These are phyloP conservation scores for Ampelocalamus luodianensis DNA, from an alignment of 176 grass and related monocot species.

Conservation along the genomic window DNA sequence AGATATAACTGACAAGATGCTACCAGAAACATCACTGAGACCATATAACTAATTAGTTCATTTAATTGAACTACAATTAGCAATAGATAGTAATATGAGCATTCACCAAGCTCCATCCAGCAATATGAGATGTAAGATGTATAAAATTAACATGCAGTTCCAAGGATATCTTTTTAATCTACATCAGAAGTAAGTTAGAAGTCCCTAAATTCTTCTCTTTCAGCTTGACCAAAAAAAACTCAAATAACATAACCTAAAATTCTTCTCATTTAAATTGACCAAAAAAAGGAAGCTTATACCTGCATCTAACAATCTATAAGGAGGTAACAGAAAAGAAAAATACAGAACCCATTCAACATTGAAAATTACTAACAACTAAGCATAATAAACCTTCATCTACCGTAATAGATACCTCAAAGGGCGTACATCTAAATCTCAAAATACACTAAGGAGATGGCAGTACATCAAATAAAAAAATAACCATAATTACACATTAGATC, in stretches of 20 bases:
- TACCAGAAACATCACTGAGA: neutral
- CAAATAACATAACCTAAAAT: conserved; percentile 1
- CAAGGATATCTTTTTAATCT: neutral
- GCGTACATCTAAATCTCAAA: conserved; percentile 10
- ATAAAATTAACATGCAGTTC: neutral
- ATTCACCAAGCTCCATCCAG: neutral
- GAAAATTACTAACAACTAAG: conserved; percentile 4
- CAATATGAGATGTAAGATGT: neutral
- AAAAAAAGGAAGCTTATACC: neutral
- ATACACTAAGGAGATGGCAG: neutral
- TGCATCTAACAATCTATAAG: conserved; percentile 8
- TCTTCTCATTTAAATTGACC: neutral
- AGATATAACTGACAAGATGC: neutral
- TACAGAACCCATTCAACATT: neutral
- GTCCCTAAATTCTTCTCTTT: neutral
- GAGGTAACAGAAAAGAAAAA: neutral
- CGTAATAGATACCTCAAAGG: neutral
- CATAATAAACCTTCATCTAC: neutral
- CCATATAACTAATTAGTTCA: neutral
- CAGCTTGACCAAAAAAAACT: neutral
- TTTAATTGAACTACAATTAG: neutral
- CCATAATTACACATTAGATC: neutral
- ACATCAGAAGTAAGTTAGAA: conserved; percentile 16
- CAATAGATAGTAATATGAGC: neutral
- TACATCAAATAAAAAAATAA: neutral